Evolutionary conservation across 164 flowering plant species (phyloP).

Genomic region (Euptelea pleiosperma): DNA sequence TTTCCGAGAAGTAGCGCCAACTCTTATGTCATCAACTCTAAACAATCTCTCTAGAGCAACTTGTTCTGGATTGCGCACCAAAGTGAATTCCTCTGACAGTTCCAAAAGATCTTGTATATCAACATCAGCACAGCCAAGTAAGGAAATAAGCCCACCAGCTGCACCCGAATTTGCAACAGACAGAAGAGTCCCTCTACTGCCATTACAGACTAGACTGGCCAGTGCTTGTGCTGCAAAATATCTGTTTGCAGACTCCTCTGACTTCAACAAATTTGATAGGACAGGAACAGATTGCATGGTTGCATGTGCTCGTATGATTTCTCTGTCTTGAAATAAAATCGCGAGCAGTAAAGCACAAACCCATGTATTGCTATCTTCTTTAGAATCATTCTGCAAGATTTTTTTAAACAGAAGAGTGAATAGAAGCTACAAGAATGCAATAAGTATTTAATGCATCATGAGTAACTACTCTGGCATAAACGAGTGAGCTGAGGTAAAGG

Average conservation of each 20-base stretch:
- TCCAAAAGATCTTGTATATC: constrained; percentile 76
- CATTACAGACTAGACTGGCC: constrained; percentile 90
- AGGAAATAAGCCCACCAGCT: constrained; percentile 77
- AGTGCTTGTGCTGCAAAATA: constrained; percentile 98
- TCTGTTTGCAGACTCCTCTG: constrained; percentile 82
- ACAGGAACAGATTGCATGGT: constrained; percentile 79
- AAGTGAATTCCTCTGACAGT: constrained; percentile 67
- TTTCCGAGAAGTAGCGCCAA: constrained; percentile 92
- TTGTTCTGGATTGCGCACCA: constrained; percentile 85
- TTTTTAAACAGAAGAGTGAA: background rate
- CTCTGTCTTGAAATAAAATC: constrained; percentile 90
- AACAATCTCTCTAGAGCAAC: constrained; percentile 93
- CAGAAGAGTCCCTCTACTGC: constrained; percentile 94
- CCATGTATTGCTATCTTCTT: constrained; percentile 80
- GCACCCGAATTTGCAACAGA: constrained; percentile 97
- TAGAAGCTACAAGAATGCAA: constrained; percentile 5
- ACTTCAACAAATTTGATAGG: constrained; percentile 73
- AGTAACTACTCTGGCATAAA: background rate
- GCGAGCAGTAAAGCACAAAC: constrained; percentile 81
- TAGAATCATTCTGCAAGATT: constrained; percentile 59
- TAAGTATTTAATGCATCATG: constrained; percentile 6
- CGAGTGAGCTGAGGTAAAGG: background rate
- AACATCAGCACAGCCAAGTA: constrained; percentile 95
- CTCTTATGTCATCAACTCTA: constrained; percentile 96
- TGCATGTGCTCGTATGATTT: constrained; percentile 75